Evolutionary conservation across 306 rosid genomes (phyloP).

Genomic region (Medicago ruthenica): DNA sequence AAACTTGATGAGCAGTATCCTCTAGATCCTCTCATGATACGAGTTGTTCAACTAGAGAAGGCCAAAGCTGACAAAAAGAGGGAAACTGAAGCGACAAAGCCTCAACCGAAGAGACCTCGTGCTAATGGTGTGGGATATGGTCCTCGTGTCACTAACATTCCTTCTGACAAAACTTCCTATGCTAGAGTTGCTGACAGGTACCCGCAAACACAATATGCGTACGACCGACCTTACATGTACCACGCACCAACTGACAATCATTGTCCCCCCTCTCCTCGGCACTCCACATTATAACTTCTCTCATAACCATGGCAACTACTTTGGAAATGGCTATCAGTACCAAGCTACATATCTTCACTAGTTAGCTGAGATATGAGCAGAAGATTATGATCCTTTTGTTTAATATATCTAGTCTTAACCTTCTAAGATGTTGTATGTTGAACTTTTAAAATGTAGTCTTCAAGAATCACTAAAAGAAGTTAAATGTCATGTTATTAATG

Average conservation of each 20-base stretch:
- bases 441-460: constrained; percentile 66
- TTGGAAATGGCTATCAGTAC: constrained; percentile 90
- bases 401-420: constrained; percentile 89
- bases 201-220: constrained; percentile 81
- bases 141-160: constrained; percentile 68
- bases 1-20: constrained; percentile 89
- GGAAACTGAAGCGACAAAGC: constrained; percentile 88
- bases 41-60: constrained; percentile 78
- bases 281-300: constrained; percentile 74
- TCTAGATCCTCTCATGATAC: constrained; percentile 78
- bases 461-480: constrained; percentile 46
- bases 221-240: constrained; percentile 80
- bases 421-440: constrained; percentile 65
- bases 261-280: constrained; percentile 69
- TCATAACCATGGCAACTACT: constrained; percentile 81
- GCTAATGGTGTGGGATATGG: constrained; percentile 76
- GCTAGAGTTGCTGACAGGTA: constrained; percentile 91
- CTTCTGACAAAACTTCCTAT: constrained; percentile 76
- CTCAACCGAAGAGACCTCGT: constrained; percentile 98
- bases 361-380: constrained; percentile 56
- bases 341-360: constrained; percentile 96
- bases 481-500: constrained; percentile 56
- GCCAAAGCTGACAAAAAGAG: constrained; percentile 96
- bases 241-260: constrained; percentile 79
- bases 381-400: constrained; percentile 63